A percentile compares a stretch with the other conserved stretches of the same genome.
Evolutionary conservation across 768 basidiomycete genomes (phyloP).

Genomic region (Astraeus odoratus): DNA sequence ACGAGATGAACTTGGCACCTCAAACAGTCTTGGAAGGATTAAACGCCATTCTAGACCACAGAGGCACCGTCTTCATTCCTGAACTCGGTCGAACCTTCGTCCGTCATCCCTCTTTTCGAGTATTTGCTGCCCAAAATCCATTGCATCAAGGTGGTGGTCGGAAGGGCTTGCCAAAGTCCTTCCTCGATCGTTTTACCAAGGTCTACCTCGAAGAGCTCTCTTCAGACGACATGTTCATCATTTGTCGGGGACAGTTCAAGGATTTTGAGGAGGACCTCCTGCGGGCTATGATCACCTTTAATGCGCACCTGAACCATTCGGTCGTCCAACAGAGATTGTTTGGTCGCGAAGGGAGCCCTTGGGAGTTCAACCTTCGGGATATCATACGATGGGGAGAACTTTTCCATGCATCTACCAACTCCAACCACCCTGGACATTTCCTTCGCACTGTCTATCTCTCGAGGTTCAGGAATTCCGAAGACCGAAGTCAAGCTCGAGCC

Average conservation of each 20-base stretch:
- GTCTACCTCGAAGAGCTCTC: slow-evolving; percentile 88
- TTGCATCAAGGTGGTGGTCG: slow-evolving; percentile 93
- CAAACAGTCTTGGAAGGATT: slow-evolving; percentile 96
- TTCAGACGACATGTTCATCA: slow-evolving; percentile 64
- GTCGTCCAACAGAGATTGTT: slow-evolving; percentile 59
- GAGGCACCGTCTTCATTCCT: slow-evolving; percentile 91
- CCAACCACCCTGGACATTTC: slow-evolving; percentile 51
- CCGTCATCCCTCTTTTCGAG: slow-evolving; percentile 88
- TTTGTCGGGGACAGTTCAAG: slow-evolving; percentile 73
- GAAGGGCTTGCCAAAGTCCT: slow-evolving; percentile 96
- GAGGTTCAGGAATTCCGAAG: slow-evolving; percentile 72
- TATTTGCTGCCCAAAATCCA: slow-evolving; percentile 98
- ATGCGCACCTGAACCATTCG: slow-evolving; percentile 59
- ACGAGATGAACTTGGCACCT: slow-evolving; percentile 98
- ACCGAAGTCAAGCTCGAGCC: slow-evolving; percentile 45
- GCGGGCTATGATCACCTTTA: slow-evolving; percentile 77
- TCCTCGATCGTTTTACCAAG: slow-evolving; percentile 97
- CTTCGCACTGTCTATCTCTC: slow-evolving; percentile 73
- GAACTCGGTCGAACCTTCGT: slow-evolving; percentile 86
- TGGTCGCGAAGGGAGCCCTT: slow-evolving; percentile 78
- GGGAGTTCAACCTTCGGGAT: slow-evolving; percentile 98
- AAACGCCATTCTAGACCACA: slow-evolving; percentile 93
- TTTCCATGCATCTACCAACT: slow-evolving; percentile 26
- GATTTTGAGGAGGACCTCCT: slow-evolving; percentile 46
- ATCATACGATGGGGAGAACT: slow-evolving; percentile 82